Base-by-base conservation (phyloP, 75 land plant species). In the Pinus albicaulis region DNA sequence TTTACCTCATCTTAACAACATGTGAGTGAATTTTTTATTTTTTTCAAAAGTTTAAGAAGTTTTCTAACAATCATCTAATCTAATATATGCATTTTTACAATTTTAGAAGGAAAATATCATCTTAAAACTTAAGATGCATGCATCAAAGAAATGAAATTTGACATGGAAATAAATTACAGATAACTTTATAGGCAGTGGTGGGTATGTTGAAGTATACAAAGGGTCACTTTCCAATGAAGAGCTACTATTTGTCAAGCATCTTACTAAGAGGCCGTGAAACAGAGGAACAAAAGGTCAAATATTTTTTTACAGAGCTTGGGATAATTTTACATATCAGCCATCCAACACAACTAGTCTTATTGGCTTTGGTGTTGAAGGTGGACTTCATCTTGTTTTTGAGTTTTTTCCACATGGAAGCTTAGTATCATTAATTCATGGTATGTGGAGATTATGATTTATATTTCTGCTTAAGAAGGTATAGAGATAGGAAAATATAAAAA, bases 341-440 rank as follows among this genome's bases (percentile, higher is more conserved):
- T 82, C 96, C 17, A 92, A 95, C 73, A 86, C 95, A n/a, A 88
- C 95, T 19, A 79, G 78, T 20, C 80, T 95, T 19, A 74, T 92
- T 16, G 98, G 98, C 0, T 91, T 91, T 74, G 89, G 96, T 5
- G 82, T 92, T 44, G 93, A 95, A 74, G 85, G 89, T 14, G 98
- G 98, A 23, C 70, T 92, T 72, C 84, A 92, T 71, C 80, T 95
- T 48, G 89, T 95, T 55, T 94, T 86, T 28, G 31, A 28, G 31
- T 28, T 28, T 28, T 28, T 28, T 28, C 31, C 31, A 28, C 31
- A 28, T 28, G 98, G 98, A 65, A 95, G 92, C 76, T 84, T 95
- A 58, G 88, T 90, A 74, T 81, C 89, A 13, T 57, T 28, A 0
- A 0, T 28, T 28, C 31, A 28, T 28, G 31, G 31, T 28, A 28